Conservation (phyloP, 1,284 basidiomycete genomes). For the Ganoderma leucocontextum region DNA sequence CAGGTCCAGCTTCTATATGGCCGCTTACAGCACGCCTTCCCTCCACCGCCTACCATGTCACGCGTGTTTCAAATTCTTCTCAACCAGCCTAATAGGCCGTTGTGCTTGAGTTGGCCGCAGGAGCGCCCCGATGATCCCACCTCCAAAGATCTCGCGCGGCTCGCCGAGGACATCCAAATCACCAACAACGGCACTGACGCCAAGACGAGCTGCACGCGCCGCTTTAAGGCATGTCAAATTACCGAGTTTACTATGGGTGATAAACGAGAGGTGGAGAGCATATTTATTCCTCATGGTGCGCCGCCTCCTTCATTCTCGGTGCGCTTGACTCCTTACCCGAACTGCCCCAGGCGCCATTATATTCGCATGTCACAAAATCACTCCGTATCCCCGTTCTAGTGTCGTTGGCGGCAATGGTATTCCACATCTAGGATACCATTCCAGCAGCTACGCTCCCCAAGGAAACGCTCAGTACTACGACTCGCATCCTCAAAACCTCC, state of each 20-base stretch:
- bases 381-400: conserved; percentile 53
- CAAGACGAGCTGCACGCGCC: conserved; percentile 92
- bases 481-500: conserved; percentile 50
- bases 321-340: conserved; percentile 24
- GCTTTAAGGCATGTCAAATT: conserved; percentile 85
- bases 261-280: conserved; percentile 80
- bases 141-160: conserved; percentile 83
- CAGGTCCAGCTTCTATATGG: conserved; percentile 67
- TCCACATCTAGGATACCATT: conserved; percentile 33
- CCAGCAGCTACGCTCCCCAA: conserved; percentile 44
- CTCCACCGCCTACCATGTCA: conserved; percentile 56
- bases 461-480: conserved; percentile 55
- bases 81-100: conserved; percentile 58
- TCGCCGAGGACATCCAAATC: conserved; percentile 84
- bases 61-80: conserved; percentile 87
- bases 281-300: conserved; percentile 93
- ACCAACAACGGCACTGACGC: conserved; percentile 69
- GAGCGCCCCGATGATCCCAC: conserved; percentile 70
- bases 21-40: conserved; percentile 61
- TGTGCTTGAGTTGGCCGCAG: conserved; percentile 90
- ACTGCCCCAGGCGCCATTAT: conserved; percentile 71
- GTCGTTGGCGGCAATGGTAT: conserved; percentile 38
- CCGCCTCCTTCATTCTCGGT: conserved; percentile 38
- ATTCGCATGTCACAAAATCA: conserved; percentile 84
- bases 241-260: conserved; percentile 68